Evolutionary conservation across 106 monocot species (phyloP).

Genomic region (Gastrodia elata): DNA sequence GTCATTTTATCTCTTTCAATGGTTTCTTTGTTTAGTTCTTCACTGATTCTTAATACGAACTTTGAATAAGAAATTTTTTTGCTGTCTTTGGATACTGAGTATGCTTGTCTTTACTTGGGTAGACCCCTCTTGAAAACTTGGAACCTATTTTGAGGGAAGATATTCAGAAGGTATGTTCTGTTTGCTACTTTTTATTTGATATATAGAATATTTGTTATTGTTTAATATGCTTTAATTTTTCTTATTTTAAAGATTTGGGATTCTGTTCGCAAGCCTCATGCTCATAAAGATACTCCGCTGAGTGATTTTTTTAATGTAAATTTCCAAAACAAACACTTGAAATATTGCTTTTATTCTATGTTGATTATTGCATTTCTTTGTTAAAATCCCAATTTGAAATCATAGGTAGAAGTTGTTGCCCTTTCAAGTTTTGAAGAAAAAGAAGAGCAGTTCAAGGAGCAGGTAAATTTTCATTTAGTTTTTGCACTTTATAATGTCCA

Average conservation of each 20-base stretch:
- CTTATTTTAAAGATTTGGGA: slow-evolving; percentile 84
- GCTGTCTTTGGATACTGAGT: neutral
- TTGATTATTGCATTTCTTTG: neutral
- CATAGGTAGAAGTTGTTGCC: slow-evolving; percentile 77
- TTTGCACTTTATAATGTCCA: neutral
- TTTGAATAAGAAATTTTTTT: slow-evolving; percentile 7
- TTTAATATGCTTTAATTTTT: neutral
- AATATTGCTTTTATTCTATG: neutral
- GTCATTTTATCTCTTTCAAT: neutral
- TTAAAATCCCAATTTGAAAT: neutral
- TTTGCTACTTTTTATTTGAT: neutral
- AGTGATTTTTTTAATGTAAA: slow-evolving; percentile 98
- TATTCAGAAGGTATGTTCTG: slow-evolving; percentile 71
- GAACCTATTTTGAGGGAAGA: slow-evolving; percentile 90
- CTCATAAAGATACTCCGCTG: slow-evolving; percentile 76
- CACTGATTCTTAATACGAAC: neutral
- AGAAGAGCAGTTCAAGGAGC: slow-evolving; percentile 87
- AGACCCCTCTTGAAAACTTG: slow-evolving; percentile 90
- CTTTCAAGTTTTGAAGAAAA: slow-evolving; percentile 92
- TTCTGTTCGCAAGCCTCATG: slow-evolving; percentile 69
- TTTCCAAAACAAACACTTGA: neutral
- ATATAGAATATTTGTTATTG: neutral
- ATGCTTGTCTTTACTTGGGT: slow-evolving; percentile 5
- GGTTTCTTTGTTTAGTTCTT: neutral
- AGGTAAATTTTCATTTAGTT: slow-evolving; percentile 27